Conservation (phyloP, 805 yeast species). For the Zygosaccharomyces bisporus region DNA sequence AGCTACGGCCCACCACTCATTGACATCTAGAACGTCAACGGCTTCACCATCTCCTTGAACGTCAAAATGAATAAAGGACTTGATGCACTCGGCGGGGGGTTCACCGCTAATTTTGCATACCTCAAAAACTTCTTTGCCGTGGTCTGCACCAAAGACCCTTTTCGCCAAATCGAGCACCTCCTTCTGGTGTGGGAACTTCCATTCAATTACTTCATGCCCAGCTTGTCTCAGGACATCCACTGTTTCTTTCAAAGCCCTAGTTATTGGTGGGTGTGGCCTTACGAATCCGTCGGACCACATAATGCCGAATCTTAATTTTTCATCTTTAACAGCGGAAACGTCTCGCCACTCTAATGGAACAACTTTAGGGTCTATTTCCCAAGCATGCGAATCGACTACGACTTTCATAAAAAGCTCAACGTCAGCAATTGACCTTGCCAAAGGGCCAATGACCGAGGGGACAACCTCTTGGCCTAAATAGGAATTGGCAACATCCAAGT, state of each 20-base stretch:
- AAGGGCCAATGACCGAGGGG: slow-evolving; percentile 55
- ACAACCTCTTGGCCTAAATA: slow-evolving; percentile 51
- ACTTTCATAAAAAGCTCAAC: slow-evolving; percentile 46
- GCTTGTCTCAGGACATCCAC: slow-evolving; percentile 11
- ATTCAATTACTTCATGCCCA: slow-evolving; percentile 17
- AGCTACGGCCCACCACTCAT: slow-evolving; percentile 42
- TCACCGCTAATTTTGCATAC: slow-evolving; percentile 34
- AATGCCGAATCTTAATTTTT: slow-evolving; percentile 14
- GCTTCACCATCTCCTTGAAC: background rate
- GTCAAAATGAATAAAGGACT: slow-evolving; percentile 21
- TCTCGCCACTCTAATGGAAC: slow-evolving; percentile 16
- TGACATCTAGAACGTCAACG: slow-evolving; percentile 10
- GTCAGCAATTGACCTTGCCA: slow-evolving; percentile 48
- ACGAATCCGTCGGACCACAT: slow-evolving; percentile 22
- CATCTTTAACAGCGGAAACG: slow-evolving; percentile 9
- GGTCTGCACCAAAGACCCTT: slow-evolving; percentile 37
- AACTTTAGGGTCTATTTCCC: slow-evolving; percentile 1
- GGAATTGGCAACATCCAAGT: slow-evolving; percentile 38
- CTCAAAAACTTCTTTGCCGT: slow-evolving; percentile 33
- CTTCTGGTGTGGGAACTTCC: slow-evolving; percentile 31
- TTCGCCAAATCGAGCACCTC: slow-evolving; percentile 28
- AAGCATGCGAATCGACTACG: slow-evolving; percentile 12
- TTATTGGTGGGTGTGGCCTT: slow-evolving; percentile 19
- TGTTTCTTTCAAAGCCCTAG: slow-evolving; percentile 18
- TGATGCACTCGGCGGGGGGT: slow-evolving; percentile 34